These are phyloP conservation scores for Toxoplasma gondii DNA, from an alignment of 169 alveolate species.

Conservation along the genomic window DNA sequence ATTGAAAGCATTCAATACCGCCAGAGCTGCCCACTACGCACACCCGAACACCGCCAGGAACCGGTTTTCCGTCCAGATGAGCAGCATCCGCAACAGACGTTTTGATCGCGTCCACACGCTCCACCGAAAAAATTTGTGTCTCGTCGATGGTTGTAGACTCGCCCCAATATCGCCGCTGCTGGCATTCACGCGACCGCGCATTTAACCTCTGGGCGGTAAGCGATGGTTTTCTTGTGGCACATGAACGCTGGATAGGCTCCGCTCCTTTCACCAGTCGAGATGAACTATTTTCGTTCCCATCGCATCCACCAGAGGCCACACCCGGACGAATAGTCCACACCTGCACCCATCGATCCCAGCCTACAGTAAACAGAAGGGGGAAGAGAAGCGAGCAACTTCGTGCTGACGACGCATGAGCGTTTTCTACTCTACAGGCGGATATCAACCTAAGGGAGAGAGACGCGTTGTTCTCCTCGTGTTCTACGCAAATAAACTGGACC, in stretches of 20 bases:
- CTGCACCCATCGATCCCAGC: constrained; percentile 34
- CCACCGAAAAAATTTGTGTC: background rate
- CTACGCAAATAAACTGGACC: background rate
- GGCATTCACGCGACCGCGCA: background rate
- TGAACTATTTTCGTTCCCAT: background rate
- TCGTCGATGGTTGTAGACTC: background rate
- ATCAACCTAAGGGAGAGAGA: background rate
- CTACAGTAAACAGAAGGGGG: constrained; percentile 22
- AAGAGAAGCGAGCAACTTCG: background rate
- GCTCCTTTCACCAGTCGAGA: background rate
- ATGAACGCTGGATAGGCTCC: background rate
- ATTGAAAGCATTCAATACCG: constrained; percentile 8
- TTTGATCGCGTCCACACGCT: constrained; percentile 3
- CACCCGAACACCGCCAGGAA: background rate
- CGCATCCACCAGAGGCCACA: background rate
- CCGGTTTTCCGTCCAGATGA: background rate
- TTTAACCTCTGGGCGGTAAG: background rate
- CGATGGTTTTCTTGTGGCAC: background rate
- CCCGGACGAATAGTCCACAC: background rate
- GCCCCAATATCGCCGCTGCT: constrained; percentile 13
- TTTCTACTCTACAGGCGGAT: background rate
- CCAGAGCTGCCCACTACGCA: constrained; percentile 28
- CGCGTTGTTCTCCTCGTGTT: background rate
- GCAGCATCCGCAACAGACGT: constrained; percentile 30
- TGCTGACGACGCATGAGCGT: constrained; percentile 33